These are phyloP conservation scores for Penicillium hordei DNA, from an alignment of 2,329 filamentous ascomycete genomes.

Conservation along the genomic window DNA sequence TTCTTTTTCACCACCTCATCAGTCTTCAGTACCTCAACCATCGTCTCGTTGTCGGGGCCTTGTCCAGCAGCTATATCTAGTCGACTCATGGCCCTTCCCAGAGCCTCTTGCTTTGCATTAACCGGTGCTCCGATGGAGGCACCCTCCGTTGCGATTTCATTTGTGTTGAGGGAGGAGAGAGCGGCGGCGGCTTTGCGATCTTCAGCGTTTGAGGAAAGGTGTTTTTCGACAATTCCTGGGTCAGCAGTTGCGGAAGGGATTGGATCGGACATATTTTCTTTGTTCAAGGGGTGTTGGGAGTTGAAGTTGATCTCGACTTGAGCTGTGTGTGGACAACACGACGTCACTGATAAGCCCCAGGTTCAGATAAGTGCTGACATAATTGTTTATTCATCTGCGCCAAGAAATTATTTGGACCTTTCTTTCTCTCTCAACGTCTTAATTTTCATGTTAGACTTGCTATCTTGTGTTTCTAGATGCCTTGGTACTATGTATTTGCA, in stretches of 20 bases:
- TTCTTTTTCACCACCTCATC: slow-evolving; percentile 39
- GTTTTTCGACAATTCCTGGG: slow-evolving; percentile 33
- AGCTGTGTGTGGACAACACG: not conserved
- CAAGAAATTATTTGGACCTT: too few species aligned
- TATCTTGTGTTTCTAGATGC: not conserved
- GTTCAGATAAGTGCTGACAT: slow-evolving; percentile 3
- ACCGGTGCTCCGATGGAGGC: slow-evolving; percentile 33
- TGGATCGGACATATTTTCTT: slow-evolving; percentile 43
- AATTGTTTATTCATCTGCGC: not conserved
- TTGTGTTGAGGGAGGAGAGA: slow-evolving; percentile 48
- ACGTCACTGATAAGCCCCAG: slow-evolving; percentile 1
- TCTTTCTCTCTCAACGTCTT: not conserved
- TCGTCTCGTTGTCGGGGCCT: slow-evolving; percentile 21
- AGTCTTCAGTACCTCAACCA: slow-evolving; percentile 30
- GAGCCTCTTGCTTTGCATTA: slow-evolving; percentile 47
- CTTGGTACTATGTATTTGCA: too few species aligned
- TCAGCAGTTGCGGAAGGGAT: slow-evolving; percentile 43
- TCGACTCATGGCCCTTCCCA: slow-evolving; percentile 52
- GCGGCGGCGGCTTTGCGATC: slow-evolving; percentile 53
- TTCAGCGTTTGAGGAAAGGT: slow-evolving; percentile 47
- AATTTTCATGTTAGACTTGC: not conserved
- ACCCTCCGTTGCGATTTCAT: slow-evolving; percentile 40
- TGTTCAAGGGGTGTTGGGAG: not conserved
- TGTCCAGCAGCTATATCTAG: slow-evolving; percentile 45
- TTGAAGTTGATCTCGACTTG: not conserved